phyloP scores from a whole-genome alignment of 139 green algal genomes.

The Chlamydomonas sp. region DNA sequence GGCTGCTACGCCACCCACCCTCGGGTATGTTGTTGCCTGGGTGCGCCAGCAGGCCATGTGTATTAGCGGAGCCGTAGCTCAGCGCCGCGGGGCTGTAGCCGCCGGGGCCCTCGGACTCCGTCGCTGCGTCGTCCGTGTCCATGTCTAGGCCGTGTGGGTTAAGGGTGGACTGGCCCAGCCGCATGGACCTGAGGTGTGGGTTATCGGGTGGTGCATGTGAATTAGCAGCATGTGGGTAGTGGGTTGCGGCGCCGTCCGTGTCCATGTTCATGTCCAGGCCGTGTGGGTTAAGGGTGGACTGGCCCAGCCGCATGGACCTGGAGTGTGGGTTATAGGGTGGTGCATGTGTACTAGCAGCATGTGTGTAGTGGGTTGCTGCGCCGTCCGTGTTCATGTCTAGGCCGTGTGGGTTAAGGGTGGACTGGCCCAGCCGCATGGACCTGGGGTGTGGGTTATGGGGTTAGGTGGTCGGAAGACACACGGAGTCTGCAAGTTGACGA shows the following conservation, averaged over 20 bases:
- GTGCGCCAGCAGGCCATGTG: slow-evolving; percentile 8
- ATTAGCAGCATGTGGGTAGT: neutral
- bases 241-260: slow-evolving; percentile 14
- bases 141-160: slow-evolving; percentile 70
- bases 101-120: neutral
- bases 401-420: slow-evolving; percentile 66
- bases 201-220: neutral
- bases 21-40: slow-evolving; percentile 12
- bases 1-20: neutral
- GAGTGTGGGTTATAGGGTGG: too few relatives aligned
- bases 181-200: slow-evolving; percentile 42
- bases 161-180: slow-evolving; percentile 62
- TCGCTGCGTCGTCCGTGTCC: slow-evolving; percentile 22
- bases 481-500: neutral
- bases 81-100: neutral
- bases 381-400: slow-evolving; percentile 47
- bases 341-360: neutral
- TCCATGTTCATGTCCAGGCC: slow-evolving; percentile 53
- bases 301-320: slow-evolving; percentile 65
- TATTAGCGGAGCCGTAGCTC: slow-evolving; percentile 1
- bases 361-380: neutral
- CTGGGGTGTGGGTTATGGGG: neutral
- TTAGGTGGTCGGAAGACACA: neutral
- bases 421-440: slow-evolving; percentile 66
- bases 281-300: slow-evolving; percentile 63